Evolutionary conservation across 176 grass and related monocot species (phyloP), one percentile per base, ranked within the genome.

Genomic region (Carex myosuroides): DNA sequence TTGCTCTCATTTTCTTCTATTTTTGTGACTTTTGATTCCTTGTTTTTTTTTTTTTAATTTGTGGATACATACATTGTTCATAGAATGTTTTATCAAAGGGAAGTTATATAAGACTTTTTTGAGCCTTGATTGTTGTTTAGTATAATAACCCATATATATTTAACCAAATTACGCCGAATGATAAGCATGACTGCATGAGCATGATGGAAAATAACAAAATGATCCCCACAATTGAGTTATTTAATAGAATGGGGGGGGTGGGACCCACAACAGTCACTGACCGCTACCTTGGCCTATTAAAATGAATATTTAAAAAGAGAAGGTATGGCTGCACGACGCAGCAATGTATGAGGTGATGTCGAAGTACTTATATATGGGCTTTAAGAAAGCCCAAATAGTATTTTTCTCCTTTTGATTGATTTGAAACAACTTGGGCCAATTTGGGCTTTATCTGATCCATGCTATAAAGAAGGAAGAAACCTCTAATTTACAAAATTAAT

Each of bases 41-140:
- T 14, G 12, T 13, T 26, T 29, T 14, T 6, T 16, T 16, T 6
- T 13, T 13, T 74, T 26, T 7, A 16, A 55, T 30, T 53, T 53
- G 21, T 75, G 21, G 46, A 75, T 52, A 75, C 14, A 75, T 75
- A 52, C 71, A 75, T 48, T 75, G 71, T 75, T 14, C 46, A 29
- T 75, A 53, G 65, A 69, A 54, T 3, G 22, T 53, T 75, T 39
- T 5, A 39, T 39, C 37, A 39, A 39, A 39, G 0, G 37, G 37
- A 39, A 39, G 37, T 39, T 39, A 1, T 39, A 39, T 39, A 6
- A 39, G 37, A 39, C 37, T 39, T 39, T 39, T 39, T 39, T 39
- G 5, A 39, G 37, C 37, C 37, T 39, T 39, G 33, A 3, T 35
- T 35, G 33, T 35, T 35, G 33, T 35, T 35, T 35, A 35, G 39